Evolutionary conservation across 2,329 filamentous ascomycete species (phyloP), one percentile per base, ranked within the genome.

Genomic region (Ophiocordyceps robertsii): DNA sequence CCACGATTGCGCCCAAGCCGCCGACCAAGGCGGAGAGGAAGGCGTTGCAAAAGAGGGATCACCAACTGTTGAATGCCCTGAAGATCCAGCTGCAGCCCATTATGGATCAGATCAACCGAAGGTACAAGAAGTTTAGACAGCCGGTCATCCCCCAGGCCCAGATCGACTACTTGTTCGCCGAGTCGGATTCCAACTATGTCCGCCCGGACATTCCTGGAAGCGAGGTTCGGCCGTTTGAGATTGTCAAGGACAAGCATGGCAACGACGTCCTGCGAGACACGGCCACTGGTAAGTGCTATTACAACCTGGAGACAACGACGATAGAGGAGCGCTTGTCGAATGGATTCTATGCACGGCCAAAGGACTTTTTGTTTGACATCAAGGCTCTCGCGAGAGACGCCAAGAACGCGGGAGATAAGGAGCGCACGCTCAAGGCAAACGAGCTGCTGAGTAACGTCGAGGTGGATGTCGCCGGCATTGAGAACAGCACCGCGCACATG

Each of bases 311-410:
- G 56, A 84, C 90, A 11, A 82, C 82, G 4, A 90, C 84, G 1
- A 95, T 98, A 42, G 92, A 98, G 65, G 88, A 95, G 58, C 81
- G 92, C n/a, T 69, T 98, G 30, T 93, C 88, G 5, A 96, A 98
- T 58, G 92, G 92, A 6, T 98, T 87, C 63, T 98, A 98, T 62
- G 86, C 88, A 52, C 79, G 89, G 11, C 86, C 89, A 0, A 82
- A 82, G 53, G 90, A 95, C 57, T 98, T 95, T 56, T 64, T 94
- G 40, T 80, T 80, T 35, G 92, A 98, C 57, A 85, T 96, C 53
- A 85, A 82, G 57, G 77, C 81, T 31, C 67, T 98, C 6, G 82
- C 82, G 19, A 90, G 86, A 58, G 92, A 98, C 63, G 81, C 89
- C 11, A 84, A 80, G 56, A 80, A 79, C 11, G 75, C 80, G 44